Conservation (phyloP, 2,329 filamentous ascomycete genomes). For the Epichloe uncinata region DNA sequence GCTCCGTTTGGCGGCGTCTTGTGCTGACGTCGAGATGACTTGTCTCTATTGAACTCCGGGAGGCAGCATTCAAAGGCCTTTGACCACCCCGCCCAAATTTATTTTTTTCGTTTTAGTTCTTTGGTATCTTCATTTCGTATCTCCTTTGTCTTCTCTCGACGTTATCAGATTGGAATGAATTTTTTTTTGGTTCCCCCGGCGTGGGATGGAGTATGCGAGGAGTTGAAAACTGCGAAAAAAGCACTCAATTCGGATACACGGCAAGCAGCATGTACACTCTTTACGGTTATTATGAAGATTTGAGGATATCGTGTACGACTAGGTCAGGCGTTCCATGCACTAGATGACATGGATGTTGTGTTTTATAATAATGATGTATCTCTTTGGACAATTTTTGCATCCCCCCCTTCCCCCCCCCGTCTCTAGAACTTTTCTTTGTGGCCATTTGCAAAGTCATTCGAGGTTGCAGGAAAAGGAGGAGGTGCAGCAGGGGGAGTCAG, state of each 20-base stretch:
- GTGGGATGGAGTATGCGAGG: slow-evolving; percentile 8
- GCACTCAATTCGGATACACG: not conserved
- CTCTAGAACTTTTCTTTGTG: not conserved
- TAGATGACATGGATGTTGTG: slow-evolving; percentile 10
- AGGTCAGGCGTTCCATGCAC: slow-evolving; percentile 17
- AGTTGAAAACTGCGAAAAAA: slow-evolving; percentile 10
- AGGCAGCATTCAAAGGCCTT: too few relatives aligned
- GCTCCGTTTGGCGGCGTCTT: slow-evolving; percentile 57
- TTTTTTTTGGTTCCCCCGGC: not conserved
- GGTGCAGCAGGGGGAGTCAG: not conserved
- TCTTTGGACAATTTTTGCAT: not conserved
- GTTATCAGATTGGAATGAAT: not conserved
- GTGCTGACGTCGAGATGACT: slow-evolving; percentile 18
- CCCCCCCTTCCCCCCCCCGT: not conserved
- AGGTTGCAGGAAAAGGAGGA: not conserved
- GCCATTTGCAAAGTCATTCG: not conserved
- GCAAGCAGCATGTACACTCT: not conserved
- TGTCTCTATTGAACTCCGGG: not conserved
- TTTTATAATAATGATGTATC: slow-evolving; percentile 1
- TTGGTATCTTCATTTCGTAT: not conserved
- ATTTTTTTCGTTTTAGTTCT: not conserved
- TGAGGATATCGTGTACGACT: slow-evolving; percentile 12
- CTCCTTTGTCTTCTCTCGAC: not conserved
- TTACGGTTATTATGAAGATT: slow-evolving; percentile 10
- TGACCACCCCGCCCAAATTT: not conserved